Evolutionary conservation across 768 basidiomycete species (phyloP).

Genomic region (Agaricus subrufescens): DNA sequence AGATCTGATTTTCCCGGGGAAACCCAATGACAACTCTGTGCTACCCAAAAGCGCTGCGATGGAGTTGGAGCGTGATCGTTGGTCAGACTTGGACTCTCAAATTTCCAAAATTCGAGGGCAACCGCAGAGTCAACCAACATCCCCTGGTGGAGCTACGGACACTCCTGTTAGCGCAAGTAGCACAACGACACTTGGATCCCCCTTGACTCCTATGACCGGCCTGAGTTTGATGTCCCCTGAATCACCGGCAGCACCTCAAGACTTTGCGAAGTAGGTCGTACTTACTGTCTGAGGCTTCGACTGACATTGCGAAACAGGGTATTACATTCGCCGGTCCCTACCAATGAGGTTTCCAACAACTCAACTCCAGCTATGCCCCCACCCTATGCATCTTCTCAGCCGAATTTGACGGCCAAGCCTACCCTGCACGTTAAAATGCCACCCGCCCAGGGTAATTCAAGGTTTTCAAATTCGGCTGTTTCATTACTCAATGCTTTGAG

Average conservation of each 20-base stretch:
- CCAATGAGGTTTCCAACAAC: background rate
- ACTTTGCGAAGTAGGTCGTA: background rate
- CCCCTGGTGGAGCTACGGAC: background rate
- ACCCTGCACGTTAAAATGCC: conserved; percentile 17
- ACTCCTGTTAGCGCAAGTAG: background rate
- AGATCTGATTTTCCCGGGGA: conserved; percentile 70
- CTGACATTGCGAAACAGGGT: background rate
- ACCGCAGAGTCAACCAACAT: background rate
- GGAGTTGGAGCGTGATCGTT: background rate
- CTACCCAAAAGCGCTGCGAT: conserved; percentile 13
- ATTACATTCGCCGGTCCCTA: background rate
- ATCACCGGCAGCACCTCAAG: background rate
- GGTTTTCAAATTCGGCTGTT: conserved; percentile 19
- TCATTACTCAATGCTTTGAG: conserved; percentile 22
- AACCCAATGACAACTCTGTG: conserved; percentile 29
- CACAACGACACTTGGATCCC: background rate
- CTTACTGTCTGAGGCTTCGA: background rate
- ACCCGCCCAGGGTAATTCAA: conserved; percentile 4
- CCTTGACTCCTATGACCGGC: background rate
- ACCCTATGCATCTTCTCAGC: conserved; percentile 12
- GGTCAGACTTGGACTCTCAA: background rate
- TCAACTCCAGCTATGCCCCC: background rate
- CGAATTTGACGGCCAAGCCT: conserved; percentile 16
- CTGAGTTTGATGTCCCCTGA: background rate
- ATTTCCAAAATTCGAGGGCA: conserved; percentile 7